Conservation (phyloP, 306 rosid species). For the Prunus padus region DNA sequence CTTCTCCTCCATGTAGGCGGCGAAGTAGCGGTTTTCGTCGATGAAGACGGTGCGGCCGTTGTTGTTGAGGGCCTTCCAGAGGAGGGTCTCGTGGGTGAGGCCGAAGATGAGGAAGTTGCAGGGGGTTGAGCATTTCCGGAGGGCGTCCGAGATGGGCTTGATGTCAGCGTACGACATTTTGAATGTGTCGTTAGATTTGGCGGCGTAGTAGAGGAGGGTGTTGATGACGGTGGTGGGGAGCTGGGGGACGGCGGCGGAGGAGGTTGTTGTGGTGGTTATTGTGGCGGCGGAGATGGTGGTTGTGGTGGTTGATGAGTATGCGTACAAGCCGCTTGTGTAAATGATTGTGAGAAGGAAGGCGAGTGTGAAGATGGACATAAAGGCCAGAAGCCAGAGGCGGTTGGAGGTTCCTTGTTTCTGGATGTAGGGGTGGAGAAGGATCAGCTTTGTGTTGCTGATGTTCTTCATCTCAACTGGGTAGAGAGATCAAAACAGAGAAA, state of each 20-base stretch:
- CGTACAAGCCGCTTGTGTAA: slow-evolving; percentile 58
- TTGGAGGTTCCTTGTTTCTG: slow-evolving; percentile 93
- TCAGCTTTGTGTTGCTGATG: slow-evolving; percentile 74
- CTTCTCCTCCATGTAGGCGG: slow-evolving; percentile 74
- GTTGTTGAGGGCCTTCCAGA: slow-evolving; percentile 90
- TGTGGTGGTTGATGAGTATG: slow-evolving; percentile 18
- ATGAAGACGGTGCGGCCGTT: slow-evolving; percentile 89
- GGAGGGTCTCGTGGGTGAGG: slow-evolving; percentile 78
- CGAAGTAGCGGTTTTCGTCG: slow-evolving; percentile 93
- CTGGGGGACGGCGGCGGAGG: slow-evolving; percentile 24
- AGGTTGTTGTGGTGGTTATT: slow-evolving; percentile 30
- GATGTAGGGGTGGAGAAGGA: slow-evolving; percentile 96
- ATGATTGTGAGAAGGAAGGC: slow-evolving; percentile 76
- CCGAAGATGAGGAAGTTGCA: slow-evolving; percentile 87
- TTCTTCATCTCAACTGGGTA: slow-evolving; percentile 46
- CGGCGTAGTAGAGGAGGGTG: slow-evolving; percentile 80
- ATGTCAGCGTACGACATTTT: slow-evolving; percentile 81
- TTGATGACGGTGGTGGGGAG: slow-evolving; percentile 75
- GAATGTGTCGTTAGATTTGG: slow-evolving; percentile 74
- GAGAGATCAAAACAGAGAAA: not conserved
- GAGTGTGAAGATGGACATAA: slow-evolving; percentile 75
- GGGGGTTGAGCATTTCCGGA: slow-evolving; percentile 71
- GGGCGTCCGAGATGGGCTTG: slow-evolving; percentile 77
- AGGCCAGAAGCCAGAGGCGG: slow-evolving; percentile 75
- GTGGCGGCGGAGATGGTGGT: slow-evolving; percentile 15